A percentile compares a stretch with the other conserved stretches of the same genome.
Conservation (phyloP, 2,329 filamentous ascomycete genomes). For the Penicillium sp. region DNA sequence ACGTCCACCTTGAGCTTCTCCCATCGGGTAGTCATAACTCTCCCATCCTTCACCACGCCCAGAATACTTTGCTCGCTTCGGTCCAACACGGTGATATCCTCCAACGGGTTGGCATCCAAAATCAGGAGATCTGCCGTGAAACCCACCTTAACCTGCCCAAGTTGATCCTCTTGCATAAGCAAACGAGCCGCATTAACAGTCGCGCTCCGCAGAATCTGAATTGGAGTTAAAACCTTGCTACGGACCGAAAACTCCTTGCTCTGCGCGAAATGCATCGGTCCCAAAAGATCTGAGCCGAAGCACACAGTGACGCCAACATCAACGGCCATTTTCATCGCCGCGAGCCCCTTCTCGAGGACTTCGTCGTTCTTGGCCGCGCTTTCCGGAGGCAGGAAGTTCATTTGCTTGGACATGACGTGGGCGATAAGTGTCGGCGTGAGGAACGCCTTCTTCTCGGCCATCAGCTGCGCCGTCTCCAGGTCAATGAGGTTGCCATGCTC, state of each 20-base stretch:
- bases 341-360: slow-evolving; percentile 52
- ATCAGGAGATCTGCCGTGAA: slow-evolving; percentile 58
- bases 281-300: slow-evolving; percentile 59
- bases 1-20: background rate
- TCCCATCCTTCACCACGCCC: slow-evolving; percentile 59
- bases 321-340: slow-evolving; percentile 51
- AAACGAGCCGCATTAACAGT: slow-evolving; percentile 57
- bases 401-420: slow-evolving; percentile 52
- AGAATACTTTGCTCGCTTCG: slow-evolving; percentile 51
- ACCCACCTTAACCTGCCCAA: slow-evolving; percentile 56
- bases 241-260: slow-evolving; percentile 53
- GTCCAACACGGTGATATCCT: slow-evolving; percentile 57
- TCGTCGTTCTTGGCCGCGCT: slow-evolving; percentile 54
- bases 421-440: slow-evolving; percentile 59
- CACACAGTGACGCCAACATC: slow-evolving; percentile 59
- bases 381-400: slow-evolving; percentile 32
- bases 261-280: slow-evolving; percentile 53
- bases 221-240: slow-evolving; percentile 43
- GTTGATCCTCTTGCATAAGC: slow-evolving; percentile 47
- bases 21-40: slow-evolving; percentile 36
- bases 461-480: slow-evolving; percentile 49
- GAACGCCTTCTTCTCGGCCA: slow-evolving; percentile 53
- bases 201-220: slow-evolving; percentile 53
- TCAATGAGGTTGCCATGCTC: slow-evolving; percentile 56
- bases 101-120: slow-evolving; percentile 55